Evolutionary conservation across 1,284 basidiomycete genomes (phyloP).

Genomic region (Tilletia horrida): DNA sequence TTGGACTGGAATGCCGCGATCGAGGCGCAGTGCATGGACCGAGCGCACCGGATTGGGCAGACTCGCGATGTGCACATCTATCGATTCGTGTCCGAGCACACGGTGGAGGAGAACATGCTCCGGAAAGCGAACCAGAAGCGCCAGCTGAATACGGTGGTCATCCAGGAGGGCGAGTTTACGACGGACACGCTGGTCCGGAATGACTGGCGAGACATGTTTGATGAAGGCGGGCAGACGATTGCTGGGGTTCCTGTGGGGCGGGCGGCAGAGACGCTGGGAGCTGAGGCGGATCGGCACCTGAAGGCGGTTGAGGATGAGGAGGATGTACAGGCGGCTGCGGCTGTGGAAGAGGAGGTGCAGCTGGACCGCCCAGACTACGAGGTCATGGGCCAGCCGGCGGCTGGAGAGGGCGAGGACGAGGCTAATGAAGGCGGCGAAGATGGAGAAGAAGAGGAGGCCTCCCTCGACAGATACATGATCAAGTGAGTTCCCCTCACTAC

Average conservation of each 20-base stretch:
- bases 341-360: slow-evolving; percentile 77
- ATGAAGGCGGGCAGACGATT: slow-evolving; percentile 52
- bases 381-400: slow-evolving; percentile 19
- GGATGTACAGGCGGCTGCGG: slow-evolving; percentile 73
- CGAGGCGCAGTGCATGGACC: slow-evolving; percentile 94
- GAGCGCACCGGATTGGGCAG: slow-evolving; percentile 90
- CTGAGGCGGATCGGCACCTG: slow-evolving; percentile 67
- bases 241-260: slow-evolving; percentile 42
- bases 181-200: slow-evolving; percentile 59
- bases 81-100: slow-evolving; percentile 85
- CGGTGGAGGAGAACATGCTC: slow-evolving; percentile 93
- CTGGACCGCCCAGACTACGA: slow-evolving; percentile 65
- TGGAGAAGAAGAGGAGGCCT: slow-evolving; percentile 63
- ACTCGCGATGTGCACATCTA: slow-evolving; percentile 96
- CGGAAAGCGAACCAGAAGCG: slow-evolving; percentile 95
- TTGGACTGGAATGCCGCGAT: slow-evolving; percentile 97
- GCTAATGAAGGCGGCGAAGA: slow-evolving; percentile 56
- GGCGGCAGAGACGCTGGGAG: slow-evolving; percentile 46
- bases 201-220: slow-evolving; percentile 84
- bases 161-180: slow-evolving; percentile 84
- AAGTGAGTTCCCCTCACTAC: slow-evolving; percentile 21
- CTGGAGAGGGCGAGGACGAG: slow-evolving; percentile 20
- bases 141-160: slow-evolving; percentile 83
- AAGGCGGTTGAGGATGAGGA: slow-evolving; percentile 84
- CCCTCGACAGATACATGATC: slow-evolving; percentile 83